Conservation (phyloP, 345 rosid species). For the Mangifera indica region DNA sequence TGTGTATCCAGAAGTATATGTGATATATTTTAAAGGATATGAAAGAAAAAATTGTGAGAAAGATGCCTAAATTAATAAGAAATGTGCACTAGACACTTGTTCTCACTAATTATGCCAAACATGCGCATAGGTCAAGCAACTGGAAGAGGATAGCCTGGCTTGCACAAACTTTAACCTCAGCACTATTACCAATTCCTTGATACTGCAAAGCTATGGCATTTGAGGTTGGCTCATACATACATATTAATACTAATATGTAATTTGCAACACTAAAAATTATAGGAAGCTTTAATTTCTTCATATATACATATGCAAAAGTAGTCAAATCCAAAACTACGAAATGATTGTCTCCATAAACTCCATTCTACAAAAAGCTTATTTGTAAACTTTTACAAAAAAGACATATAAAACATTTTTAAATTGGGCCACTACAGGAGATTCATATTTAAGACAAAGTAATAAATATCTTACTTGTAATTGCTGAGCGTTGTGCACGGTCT, state of each 20-base stretch:
- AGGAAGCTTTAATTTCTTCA: neutral
- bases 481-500: constrained; percentile 91
- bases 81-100: too few species aligned
- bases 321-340: neutral
- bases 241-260: neutral
- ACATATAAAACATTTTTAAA: neutral
- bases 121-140: too few species aligned
- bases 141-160: neutral
- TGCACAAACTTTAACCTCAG: neutral
- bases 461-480: constrained; percentile 68
- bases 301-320: too few species aligned
- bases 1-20: too few species aligned
- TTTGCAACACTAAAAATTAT: neutral
- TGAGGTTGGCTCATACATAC: too few species aligned
- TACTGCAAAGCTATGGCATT: too few species aligned
- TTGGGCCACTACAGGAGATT: neutral
- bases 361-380: neutral
- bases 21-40: too few species aligned
- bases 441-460: neutral
- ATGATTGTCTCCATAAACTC: neutral
- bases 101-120: too few species aligned
- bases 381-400: neutral
- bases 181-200: constrained; percentile 16
- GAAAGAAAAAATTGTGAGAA: too few species aligned
- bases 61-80: too few species aligned